These are phyloP conservation scores for Didymella segeticola DNA, from an alignment of 2,329 filamentous ascomycete genomes.

Conservation along the genomic window DNA sequence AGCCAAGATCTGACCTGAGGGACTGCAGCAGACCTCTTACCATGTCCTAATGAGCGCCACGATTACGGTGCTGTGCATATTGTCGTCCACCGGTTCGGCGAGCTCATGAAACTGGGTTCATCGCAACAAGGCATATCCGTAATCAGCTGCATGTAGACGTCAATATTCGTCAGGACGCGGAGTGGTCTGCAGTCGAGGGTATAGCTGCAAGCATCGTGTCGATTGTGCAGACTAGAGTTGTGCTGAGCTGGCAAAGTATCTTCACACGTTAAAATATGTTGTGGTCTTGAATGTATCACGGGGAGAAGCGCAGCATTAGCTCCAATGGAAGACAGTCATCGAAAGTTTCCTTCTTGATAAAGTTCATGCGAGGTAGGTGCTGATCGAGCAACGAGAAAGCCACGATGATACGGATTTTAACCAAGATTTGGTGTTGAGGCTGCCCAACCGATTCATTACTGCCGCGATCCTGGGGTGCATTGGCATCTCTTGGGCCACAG, in stretches of 20 bases:
- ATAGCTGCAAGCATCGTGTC: not conserved
- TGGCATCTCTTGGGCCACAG: constrained; percentile 17
- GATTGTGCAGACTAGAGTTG: not conserved
- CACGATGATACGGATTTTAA: constrained; percentile 3
- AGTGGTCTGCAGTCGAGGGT: not conserved
- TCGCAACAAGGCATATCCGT: not conserved
- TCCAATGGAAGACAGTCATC: not conserved
- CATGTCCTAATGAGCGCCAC: too few relatives aligned
- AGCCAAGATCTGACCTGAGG: too few relatives aligned
- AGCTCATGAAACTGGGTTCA: not conserved
- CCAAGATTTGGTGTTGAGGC: constrained; percentile 3
- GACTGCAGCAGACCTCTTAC: too few relatives aligned
- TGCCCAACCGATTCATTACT: not conserved
- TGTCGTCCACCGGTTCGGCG: too few relatives aligned
- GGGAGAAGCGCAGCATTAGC: not conserved
- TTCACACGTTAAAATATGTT: not conserved
- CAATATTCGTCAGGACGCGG: not conserved
- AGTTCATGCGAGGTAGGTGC: not conserved
- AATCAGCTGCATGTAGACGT: not conserved
- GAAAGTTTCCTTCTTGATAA: not conserved
- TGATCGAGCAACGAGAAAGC: not conserved
- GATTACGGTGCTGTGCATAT: too few relatives aligned
- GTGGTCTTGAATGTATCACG: too few relatives aligned
- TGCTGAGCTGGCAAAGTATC: not conserved
- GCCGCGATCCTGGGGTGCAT: constrained; percentile 19